phyloP scores from a whole-genome alignment of 345 rosid genomes.

The Gynandropsis gynandra region DNA sequence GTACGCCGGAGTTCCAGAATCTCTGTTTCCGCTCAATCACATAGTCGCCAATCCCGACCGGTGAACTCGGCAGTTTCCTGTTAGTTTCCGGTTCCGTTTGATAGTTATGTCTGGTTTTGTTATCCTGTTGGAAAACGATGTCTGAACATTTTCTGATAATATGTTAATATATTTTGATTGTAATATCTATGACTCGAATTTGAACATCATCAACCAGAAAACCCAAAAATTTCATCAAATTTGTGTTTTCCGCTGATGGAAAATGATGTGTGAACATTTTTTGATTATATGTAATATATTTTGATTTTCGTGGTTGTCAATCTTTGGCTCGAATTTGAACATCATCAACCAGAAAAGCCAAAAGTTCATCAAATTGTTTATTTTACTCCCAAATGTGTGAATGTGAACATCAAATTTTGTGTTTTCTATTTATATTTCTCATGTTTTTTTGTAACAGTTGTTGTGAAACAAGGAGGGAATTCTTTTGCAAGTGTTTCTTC shows the following conservation, averaged over 20 bases:
- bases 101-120: background rate
- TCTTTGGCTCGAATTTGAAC: too few species aligned
- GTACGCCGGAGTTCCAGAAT: constrained; percentile 27
- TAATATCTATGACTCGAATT: background rate
- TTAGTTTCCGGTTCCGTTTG: constrained; percentile 10
- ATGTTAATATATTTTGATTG: background rate
- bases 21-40: constrained; percentile 24
- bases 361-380: too few species aligned
- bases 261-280: too few species aligned
- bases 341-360: too few species aligned
- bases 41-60: constrained; percentile 9
- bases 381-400: background rate
- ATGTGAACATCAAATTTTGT: background rate
- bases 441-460: constrained; percentile 14
- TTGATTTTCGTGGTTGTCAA: too few species aligned
- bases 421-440: background rate
- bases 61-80: constrained; percentile 16
- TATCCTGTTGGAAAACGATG: background rate
- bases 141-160: background rate
- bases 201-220: too few species aligned
- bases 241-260: too few species aligned
- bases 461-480: constrained; percentile 35
- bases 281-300: too few species aligned
- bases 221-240: too few species aligned
- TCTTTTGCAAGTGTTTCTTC: constrained; percentile 65